Evolutionary conservation across 179 eudicot genomes (phyloP), one percentile per base, ranked within the genome.

Genomic region (Dionaea muscipula): DNA sequence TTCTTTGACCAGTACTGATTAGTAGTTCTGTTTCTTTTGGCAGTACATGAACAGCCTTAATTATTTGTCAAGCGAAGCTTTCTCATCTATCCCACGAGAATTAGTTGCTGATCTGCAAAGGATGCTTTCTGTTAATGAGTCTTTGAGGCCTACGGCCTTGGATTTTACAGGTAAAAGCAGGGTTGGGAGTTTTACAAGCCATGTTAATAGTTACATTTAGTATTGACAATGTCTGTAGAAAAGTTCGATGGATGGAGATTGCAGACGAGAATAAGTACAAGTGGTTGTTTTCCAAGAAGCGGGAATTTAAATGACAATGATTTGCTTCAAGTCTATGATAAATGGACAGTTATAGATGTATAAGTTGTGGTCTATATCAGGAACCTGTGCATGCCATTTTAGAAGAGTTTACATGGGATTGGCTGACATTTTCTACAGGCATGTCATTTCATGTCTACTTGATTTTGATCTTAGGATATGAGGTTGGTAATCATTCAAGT

Each of bases 41-140:
- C 99, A 91, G 99, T 87, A 87, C 78, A 82, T 82, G 93, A 91
- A 91, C 75, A 80, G 68, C 51, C 68, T 91, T 72, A 82, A 73
- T 45, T 91, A 91, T 73, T 74, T 91, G 57, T 66, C 96, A 62
- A 81, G 89, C 66, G 91, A 78, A 60, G 71, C 97, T 63, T 88
- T 87, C 68, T 82, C 94, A 27, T 75, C 91, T 56, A 77, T 91
- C 57, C 94, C 96, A n/a, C 62, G 78, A 44, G 99, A 87, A 56
- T 71, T 91, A 66, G 86, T 81, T 36, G 76, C 94, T 3, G 96
- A 91, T 66, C 65, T 91, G 47, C 91, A 82, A 59, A 79, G 83
- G 70, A 84, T 91, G 96, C 85, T 91, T 47, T 81, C 99, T 50
- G 59, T 73, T 27, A 74, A 81, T 70, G 94, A 82, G 68, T 67